Evolutionary conservation across 176 grass and related monocot genomes (phyloP).

Genomic region (Tuctoria greenei): DNA sequence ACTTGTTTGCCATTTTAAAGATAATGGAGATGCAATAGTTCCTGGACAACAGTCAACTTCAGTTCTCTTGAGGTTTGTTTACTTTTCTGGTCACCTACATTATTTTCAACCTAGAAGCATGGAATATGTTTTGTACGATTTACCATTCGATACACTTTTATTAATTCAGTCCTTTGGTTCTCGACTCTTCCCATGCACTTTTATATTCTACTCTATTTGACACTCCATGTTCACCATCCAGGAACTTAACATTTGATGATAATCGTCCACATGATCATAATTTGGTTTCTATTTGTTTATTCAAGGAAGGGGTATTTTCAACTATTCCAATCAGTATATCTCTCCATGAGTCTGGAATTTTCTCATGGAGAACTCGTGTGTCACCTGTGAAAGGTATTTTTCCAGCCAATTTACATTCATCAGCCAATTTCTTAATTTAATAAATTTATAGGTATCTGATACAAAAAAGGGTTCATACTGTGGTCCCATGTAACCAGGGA

Average conservation of each 20-base stretch:
- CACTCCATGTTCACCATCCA: conserved; percentile 39
- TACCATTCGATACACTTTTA: conserved; percentile 12
- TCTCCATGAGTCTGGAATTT: conserved; percentile 51
- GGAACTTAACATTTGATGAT: conserved; percentile 55
- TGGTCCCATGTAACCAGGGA: conserved; percentile 10
- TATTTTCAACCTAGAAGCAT: conserved; percentile 25
- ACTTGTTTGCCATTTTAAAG: conserved; percentile 77
- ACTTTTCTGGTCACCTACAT: conserved; percentile 13
- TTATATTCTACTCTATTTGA: conserved; percentile 13
- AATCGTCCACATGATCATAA: conserved; percentile 44
- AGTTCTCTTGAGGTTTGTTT: conserved; percentile 72
- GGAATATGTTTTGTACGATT: conserved; percentile 15
- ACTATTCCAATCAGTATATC: conserved; percentile 66
- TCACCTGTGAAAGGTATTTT: conserved; percentile 65
- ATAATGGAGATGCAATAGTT: conserved; percentile 60
- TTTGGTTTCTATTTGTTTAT: conserved; percentile 60
- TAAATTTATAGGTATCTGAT: neutral
- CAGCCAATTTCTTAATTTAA: neutral
- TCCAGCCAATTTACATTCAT: conserved; percentile 23
- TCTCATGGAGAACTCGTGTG: conserved; percentile 66
- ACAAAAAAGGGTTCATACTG: neutral
- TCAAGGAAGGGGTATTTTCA: conserved; percentile 74
- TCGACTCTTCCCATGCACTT: neutral
- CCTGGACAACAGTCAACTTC: conserved; percentile 66
- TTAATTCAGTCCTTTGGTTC: conserved; percentile 11